Percentiles rank a stretch among this genome's conserved stretches.
Evolutionary conservation across 225 moss, liverwort and hornwort species (phyloP).

Genomic region (Marchantia polymorpha): DNA sequence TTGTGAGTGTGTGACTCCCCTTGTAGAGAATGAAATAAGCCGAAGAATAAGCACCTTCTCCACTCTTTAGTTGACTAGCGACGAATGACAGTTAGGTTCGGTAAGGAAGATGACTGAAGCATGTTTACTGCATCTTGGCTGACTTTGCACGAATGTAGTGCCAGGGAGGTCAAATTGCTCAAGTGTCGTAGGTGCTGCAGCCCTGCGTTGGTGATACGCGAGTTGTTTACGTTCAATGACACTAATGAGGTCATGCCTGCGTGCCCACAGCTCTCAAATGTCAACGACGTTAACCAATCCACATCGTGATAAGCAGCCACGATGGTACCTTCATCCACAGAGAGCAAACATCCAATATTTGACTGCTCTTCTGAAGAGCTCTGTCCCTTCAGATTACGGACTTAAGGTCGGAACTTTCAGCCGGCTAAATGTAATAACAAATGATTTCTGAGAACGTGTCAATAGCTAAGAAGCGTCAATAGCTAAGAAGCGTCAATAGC

Average conservation of each 20-base stretch:
- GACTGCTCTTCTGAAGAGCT: not conserved
- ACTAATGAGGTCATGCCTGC: slow-evolving; percentile 81
- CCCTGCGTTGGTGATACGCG: slow-evolving; percentile 83
- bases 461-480: too few relatives aligned
- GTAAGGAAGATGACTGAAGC: slow-evolving; percentile 61
- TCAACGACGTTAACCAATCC: not conserved
- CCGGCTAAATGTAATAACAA: too few relatives aligned
- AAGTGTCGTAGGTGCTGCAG: slow-evolving; percentile 66
- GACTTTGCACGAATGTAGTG: slow-evolving; percentile 81
- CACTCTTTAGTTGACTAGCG: slow-evolving; percentile 11
- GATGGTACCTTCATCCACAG: not conserved
- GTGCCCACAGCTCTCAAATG: not conserved
- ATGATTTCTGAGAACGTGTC: too few relatives aligned
- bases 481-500: too few relatives aligned
- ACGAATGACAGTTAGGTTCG: slow-evolving; percentile 77
- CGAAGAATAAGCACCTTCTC: not conserved
- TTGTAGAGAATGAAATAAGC: not conserved
- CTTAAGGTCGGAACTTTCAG: too few relatives aligned
- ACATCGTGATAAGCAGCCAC: not conserved
- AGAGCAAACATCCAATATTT: not conserved
- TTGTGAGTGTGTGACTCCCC: not conserved
- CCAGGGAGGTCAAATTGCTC: slow-evolving; percentile 74
- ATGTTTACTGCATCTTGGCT: slow-evolving; percentile 66
- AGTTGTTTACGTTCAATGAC: slow-evolving; percentile 77
- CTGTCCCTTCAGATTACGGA: not conserved